These are phyloP conservation scores for Cicer yamashitae DNA, from an alignment of 306 rosid genomes.

Conservation along the genomic window DNA sequence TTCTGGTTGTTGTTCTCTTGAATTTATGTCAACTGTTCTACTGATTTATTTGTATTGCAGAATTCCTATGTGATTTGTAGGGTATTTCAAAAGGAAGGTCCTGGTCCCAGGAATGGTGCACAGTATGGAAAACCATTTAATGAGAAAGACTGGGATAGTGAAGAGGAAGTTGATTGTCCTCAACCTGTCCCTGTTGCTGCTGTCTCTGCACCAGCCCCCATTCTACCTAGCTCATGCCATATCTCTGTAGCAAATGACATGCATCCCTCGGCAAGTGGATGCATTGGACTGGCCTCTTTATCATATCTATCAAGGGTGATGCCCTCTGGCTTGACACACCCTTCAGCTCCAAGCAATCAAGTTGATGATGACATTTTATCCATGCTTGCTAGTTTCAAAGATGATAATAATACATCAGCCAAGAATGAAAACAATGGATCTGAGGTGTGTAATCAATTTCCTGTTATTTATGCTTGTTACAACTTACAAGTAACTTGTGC, in stretches of 20 bases:
- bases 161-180: slow-evolving; percentile 50
- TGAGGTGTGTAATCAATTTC: slow-evolving; percentile 54
- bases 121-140: slow-evolving; percentile 83
- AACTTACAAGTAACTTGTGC: neutral
- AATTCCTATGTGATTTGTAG: slow-evolving; percentile 74
- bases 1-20: slow-evolving; percentile 23
- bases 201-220: slow-evolving; percentile 14
- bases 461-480: neutral
- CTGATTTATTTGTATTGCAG: slow-evolving; percentile 56
- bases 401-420: slow-evolving; percentile 24
- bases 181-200: slow-evolving; percentile 43
- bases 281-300: slow-evolving; percentile 39
- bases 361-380: slow-evolving; percentile 42
- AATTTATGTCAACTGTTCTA: slow-evolving; percentile 36
- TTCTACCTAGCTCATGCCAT: slow-evolving; percentile 27
- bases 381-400: slow-evolving; percentile 36
- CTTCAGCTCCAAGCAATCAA: slow-evolving; percentile 41
- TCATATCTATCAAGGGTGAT: slow-evolving; percentile 52
- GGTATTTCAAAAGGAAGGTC: slow-evolving; percentile 77
- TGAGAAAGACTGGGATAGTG: slow-evolving; percentile 72
- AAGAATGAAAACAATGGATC: slow-evolving; percentile 24
- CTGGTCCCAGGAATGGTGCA: slow-evolving; percentile 83
- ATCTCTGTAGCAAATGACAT: slow-evolving; percentile 40
- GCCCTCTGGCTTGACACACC: slow-evolving; percentile 36
- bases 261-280: slow-evolving; percentile 38